Base-by-base conservation (phyloP, 2,329 filamentous ascomycete species). In the Aspergillus pseudoviridinutans region DNA sequence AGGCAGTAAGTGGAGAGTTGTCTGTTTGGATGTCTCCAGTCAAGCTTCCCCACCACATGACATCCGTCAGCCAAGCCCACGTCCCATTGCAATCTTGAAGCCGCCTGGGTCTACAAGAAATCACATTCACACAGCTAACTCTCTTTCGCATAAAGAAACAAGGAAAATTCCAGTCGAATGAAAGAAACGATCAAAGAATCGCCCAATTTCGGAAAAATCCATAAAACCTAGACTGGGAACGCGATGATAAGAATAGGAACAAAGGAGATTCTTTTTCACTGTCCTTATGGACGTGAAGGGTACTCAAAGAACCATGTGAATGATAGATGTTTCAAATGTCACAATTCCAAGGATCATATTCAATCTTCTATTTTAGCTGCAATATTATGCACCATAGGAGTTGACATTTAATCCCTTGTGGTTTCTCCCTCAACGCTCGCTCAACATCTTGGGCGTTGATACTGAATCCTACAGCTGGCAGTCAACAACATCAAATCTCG, bases 31-130 rank as follows among this genome's bases (percentile, higher is more conserved):
- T 42, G 20, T 22, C 41, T 47, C 44, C 44, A 24, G 22, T 47
- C 52, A 44, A 61, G 60, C 60, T 62, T 60, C 61, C 61, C 60
- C 61, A 56, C 59, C 61, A 63, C 61, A 63, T 63, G 61, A 62
- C 61, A 61, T 54, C 55, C 57, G 56, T 51, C 52, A 51, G 61
- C 60, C 61, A 56, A 58, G 60, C 49, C 54, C 41, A 47, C 44
- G n/a, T 27, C 17, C 22, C 20, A 47, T 47, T 24, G 44, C 10
- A 10, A 47, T 47, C 22, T 14, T 27, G 10, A 14, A 3, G 3
- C 6, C 6, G 12, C 44, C 24, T 22, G 22, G 12, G 4, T 44
- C 3, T 44, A 22, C 41, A 12, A 14, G 22, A 6, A 47, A 7
- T 27, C 12, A 12, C 44, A 27, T 47, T 47, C 8, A 47, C 20